A percentile compares a stretch with the other conserved stretches of the same genome.
Evolutionary conservation across 2,329 filamentous ascomycete species (phyloP).

Genomic region (Plenodomus tracheiphilus): DNA sequence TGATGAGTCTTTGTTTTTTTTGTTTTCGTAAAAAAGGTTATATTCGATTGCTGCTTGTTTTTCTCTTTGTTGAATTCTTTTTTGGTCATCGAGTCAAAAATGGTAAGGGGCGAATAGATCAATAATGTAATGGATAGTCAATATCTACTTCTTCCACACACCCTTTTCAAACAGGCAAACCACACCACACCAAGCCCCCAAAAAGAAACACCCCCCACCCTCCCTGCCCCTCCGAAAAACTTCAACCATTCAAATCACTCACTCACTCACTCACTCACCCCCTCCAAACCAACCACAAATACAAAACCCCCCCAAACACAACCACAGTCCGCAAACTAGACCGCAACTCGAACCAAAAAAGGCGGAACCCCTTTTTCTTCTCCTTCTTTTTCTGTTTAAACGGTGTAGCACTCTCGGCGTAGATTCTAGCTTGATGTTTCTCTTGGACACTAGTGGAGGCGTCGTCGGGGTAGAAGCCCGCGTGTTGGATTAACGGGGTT

Average conservation of each 20-base stretch:
- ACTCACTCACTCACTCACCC: slow-evolving; percentile 53
- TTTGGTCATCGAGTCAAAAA: too few species aligned
- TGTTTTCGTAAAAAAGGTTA: too few species aligned
- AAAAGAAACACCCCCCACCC: background rate
- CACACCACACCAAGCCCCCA: too few species aligned
- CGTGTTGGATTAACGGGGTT: slow-evolving; percentile 51
- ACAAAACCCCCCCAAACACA: slow-evolving; percentile 66
- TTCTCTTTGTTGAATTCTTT: too few species aligned
- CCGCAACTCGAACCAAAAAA: slow-evolving; percentile 64
- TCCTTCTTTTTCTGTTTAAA: slow-evolving; percentile 37
- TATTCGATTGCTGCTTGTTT: too few species aligned
- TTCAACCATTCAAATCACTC: slow-evolving; percentile 33
- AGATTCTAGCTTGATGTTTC: slow-evolving; percentile 28
- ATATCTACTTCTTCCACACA: too few species aligned
- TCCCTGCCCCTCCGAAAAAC: background rate
- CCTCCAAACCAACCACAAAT: slow-evolving; percentile 67
- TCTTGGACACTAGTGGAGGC: slow-evolving; percentile 7
- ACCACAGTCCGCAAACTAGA: slow-evolving; percentile 64
- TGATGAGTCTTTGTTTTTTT: too few species aligned
- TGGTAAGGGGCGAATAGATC: too few species aligned
- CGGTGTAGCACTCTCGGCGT: slow-evolving; percentile 36
- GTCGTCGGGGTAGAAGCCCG: slow-evolving; percentile 47
- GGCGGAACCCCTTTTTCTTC: slow-evolving; percentile 45
- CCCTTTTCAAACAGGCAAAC: too few species aligned
- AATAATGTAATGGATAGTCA: too few species aligned